A percentile compares a stretch with the other conserved stretches of the same genome.
Conservation (phyloP, 495 filamentous ascomycete species). For the Aspergillus ellipticus region DNA sequence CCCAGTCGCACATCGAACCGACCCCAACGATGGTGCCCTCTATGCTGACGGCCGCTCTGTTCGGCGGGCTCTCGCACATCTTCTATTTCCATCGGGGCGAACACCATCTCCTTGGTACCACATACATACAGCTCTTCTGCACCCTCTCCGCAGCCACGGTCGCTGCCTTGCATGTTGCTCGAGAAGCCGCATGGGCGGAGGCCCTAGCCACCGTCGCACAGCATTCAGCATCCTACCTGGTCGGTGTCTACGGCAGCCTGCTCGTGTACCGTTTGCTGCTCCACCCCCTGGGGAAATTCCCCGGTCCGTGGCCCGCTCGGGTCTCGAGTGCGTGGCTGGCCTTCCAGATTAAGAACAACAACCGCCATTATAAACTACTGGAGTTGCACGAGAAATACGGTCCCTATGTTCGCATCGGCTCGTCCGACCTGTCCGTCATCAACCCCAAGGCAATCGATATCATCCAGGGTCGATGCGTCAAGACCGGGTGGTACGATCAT, state of each 20-base stretch:
- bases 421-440: constrained; percentile 34
- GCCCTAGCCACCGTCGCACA: background rate
- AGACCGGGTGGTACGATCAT: constrained; percentile 30
- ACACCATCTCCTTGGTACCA: constrained; percentile 10
- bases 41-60: background rate
- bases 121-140: background rate
- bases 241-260: constrained; percentile 20
- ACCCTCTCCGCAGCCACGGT: background rate
- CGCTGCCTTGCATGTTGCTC: background rate
- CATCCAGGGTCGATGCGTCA: constrained; percentile 26
- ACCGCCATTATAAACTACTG: constrained; percentile 24
- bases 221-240: background rate
- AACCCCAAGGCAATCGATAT: constrained; percentile 21
- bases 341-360: constrained; percentile 14
- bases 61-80: constrained; percentile 6
- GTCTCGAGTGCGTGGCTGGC: constrained; percentile 38
- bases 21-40: background rate
- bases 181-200: background rate
- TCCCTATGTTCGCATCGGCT: constrained; percentile 34
- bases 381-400: constrained; percentile 37
- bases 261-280: constrained; percentile 39
- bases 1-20: too few relatives aligned
- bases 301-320: constrained; percentile 34
- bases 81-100: constrained; percentile 17
- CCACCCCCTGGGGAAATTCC: constrained; percentile 36